phyloP scores from a whole-genome alignment of 2,329 filamentous ascomycete species.

The Zymoseptoria tritici region DNA sequence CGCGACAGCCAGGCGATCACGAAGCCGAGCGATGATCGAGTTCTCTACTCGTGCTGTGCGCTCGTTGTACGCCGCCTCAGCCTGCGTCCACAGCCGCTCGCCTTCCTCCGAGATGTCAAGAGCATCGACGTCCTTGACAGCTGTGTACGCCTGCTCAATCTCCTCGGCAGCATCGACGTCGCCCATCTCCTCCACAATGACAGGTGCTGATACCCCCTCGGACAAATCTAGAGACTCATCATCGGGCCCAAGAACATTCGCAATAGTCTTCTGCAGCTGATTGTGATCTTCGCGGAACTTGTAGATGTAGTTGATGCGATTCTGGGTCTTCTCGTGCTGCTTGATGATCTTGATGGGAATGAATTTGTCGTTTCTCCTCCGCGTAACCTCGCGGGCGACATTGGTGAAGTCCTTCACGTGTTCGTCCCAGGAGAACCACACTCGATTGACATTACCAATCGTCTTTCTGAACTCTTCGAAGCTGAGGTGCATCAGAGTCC shows the following conservation, averaged over 20 bases:
- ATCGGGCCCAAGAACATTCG: constrained; percentile 80
- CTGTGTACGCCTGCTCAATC: constrained; percentile 88
- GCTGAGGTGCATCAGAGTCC: constrained; percentile 82
- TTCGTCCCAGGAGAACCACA: constrained; percentile 92
- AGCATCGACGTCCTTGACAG: constrained; percentile 88
- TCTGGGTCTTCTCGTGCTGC: constrained; percentile 80
- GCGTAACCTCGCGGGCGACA: constrained; percentile 87
- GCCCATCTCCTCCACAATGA: constrained; percentile 86
- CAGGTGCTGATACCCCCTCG: constrained; percentile 54
- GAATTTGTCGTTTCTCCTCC: constrained; percentile 92
- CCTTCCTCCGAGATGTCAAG: constrained; percentile 86
- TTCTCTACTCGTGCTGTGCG: constrained; percentile 96
- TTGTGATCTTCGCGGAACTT: constrained; percentile 97
- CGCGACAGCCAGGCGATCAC: constrained; percentile 87
- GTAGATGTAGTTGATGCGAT: constrained; percentile 83
- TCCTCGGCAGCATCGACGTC: constrained; percentile 96
- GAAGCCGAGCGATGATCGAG: constrained; percentile 89
- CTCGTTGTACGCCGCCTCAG: constrained; percentile 94
- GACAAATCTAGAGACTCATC: constrained; percentile 46
- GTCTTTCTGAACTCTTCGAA: constrained; percentile 82
- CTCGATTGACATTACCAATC: constrained; percentile 74
- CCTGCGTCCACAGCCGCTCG: constrained; percentile 84
- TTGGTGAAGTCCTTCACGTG: constrained; percentile 97
- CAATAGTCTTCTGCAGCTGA: constrained; percentile 90
- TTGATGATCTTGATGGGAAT: constrained; percentile 95